Evolutionary conservation across 2,329 filamentous ascomycete genomes (phyloP).

Genomic region (Coniochaeta pulveracea): DNA sequence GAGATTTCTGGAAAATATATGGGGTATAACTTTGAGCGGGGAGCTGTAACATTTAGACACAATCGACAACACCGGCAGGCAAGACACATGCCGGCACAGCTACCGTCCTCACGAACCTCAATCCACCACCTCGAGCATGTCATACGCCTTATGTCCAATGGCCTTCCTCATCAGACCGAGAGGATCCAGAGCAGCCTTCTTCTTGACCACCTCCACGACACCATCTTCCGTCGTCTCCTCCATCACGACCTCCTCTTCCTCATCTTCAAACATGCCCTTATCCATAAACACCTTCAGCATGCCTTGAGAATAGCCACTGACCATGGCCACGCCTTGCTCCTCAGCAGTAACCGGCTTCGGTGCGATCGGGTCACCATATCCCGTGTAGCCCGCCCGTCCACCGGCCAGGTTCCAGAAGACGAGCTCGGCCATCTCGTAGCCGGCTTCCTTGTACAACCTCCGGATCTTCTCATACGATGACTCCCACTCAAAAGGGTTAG

Average conservation of each 20-base stretch:
- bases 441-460: conserved; percentile 28
- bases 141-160: conserved; percentile 40
- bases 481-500: conserved; percentile 20
- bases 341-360: conserved; percentile 37
- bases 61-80: no score
- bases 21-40: no score
- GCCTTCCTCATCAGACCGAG: conserved; percentile 33
- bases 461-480: conserved; percentile 39
- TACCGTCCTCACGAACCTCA: no score
- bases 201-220: conserved; percentile 11
- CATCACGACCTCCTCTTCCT: conserved; percentile 23
- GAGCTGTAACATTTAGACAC: no score
- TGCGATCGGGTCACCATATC: conserved; percentile 16
- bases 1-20: no score
- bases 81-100: no score
- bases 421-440: conserved; percentile 48
- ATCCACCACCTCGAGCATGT: conserved; percentile 43
- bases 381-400: conserved; percentile 15
- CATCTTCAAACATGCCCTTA: conserved; percentile 30
- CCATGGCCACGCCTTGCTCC: conserved; percentile 33
- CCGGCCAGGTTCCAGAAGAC: conserved; percentile 49
- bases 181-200: conserved; percentile 31
- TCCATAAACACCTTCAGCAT: conserved; percentile 48
- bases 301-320: conserved; percentile 45
- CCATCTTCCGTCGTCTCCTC: conserved; percentile 12